Evolutionary conservation across 352 stramenopile species (phyloP).

Genomic region (Phytophthora europaea): DNA sequence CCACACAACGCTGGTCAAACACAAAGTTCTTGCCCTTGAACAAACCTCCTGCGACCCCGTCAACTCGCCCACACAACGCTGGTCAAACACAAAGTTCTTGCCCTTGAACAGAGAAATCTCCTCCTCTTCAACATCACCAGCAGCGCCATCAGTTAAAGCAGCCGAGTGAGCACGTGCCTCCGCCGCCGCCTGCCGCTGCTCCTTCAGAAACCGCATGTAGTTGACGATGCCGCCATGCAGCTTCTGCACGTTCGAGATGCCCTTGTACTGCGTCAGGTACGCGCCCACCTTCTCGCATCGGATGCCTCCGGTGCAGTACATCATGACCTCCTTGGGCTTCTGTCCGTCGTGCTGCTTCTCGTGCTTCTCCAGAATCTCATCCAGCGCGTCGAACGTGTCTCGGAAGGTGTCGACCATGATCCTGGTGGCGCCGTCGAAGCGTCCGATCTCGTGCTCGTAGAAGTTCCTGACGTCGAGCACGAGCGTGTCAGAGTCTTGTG

Average conservation of each 20-base stretch:
- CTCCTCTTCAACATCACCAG: slow-evolving; percentile 36
- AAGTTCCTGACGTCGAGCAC: slow-evolving; percentile 66
- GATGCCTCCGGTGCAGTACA: slow-evolving; percentile 77
- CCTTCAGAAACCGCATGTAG: slow-evolving; percentile 64
- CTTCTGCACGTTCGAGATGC: slow-evolving; percentile 63
- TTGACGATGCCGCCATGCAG: slow-evolving; percentile 71
- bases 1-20: slow-evolving; percentile 81
- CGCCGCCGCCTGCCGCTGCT: slow-evolving; percentile 32
- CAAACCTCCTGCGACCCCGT: slow-evolving; percentile 54
- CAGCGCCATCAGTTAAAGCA: background rate
- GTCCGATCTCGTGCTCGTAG: slow-evolving; percentile 68
- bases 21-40: slow-evolving; percentile 80
- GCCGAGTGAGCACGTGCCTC: slow-evolving; percentile 9
- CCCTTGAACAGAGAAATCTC: slow-evolving; percentile 50
- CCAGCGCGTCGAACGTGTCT: slow-evolving; percentile 64
- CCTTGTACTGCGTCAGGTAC: slow-evolving; percentile 70
- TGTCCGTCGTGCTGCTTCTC: slow-evolving; percentile 40
- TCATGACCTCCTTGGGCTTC: slow-evolving; percentile 58
- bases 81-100: slow-evolving; percentile 86
- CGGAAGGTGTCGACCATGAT: slow-evolving; percentile 76
- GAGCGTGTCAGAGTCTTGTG: slow-evolving; percentile 33
- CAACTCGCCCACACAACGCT: slow-evolving; percentile 64
- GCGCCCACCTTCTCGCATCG: slow-evolving; percentile 75
- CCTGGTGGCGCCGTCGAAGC: slow-evolving; percentile 57
- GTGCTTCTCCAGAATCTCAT: slow-evolving; percentile 53